Conservation (phyloP, 176 grass and related monocot species). For the Avena insularis region DNA sequence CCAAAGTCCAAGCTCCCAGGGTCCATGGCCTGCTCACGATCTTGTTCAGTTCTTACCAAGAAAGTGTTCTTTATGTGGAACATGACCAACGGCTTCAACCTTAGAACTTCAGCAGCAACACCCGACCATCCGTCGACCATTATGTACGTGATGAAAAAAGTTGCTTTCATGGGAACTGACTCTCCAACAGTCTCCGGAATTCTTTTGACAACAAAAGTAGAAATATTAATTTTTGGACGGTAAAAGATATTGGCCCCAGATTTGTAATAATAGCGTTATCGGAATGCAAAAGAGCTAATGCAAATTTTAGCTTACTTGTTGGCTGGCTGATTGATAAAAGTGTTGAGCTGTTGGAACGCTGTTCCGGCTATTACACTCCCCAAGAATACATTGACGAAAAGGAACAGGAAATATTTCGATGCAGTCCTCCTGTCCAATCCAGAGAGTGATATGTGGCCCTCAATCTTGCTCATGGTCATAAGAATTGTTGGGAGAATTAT, state of each 20-base stretch:
- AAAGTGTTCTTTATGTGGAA: conserved; percentile 96
- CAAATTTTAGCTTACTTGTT: conserved; percentile 61
- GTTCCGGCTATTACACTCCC: conserved; percentile 91
- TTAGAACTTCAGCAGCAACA: conserved; percentile 84
- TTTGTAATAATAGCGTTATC: background rate
- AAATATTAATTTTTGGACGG: conserved; percentile 31
- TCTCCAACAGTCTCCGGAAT: conserved; percentile 88
- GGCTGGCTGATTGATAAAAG: conserved; percentile 75
- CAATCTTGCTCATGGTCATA: conserved; percentile 95
- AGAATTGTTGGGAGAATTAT: conserved; percentile 90
- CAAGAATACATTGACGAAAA: conserved; percentile 95
- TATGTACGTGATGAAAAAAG: conserved; percentile 94
- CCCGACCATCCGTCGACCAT: conserved; percentile 98
- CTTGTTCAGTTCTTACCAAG: conserved; percentile 86
- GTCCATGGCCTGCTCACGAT: conserved; percentile 89
- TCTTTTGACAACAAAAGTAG: conserved; percentile 42
- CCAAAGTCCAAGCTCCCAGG: conserved; percentile 87
- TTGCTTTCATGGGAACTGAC: conserved; percentile 94
- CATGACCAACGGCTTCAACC: conserved; percentile 79
- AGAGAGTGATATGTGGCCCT: conserved; percentile 78
- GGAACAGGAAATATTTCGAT: conserved; percentile 82
- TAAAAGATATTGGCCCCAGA: conserved; percentile 22
- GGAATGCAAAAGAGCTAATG: background rate
- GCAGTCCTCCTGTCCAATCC: conserved; percentile 86
- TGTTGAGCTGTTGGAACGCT: conserved; percentile 95